Base-by-base conservation (phyloP, 768 basidiomycete genomes). In the Krasilnikovozyma curviuscula region DNA sequence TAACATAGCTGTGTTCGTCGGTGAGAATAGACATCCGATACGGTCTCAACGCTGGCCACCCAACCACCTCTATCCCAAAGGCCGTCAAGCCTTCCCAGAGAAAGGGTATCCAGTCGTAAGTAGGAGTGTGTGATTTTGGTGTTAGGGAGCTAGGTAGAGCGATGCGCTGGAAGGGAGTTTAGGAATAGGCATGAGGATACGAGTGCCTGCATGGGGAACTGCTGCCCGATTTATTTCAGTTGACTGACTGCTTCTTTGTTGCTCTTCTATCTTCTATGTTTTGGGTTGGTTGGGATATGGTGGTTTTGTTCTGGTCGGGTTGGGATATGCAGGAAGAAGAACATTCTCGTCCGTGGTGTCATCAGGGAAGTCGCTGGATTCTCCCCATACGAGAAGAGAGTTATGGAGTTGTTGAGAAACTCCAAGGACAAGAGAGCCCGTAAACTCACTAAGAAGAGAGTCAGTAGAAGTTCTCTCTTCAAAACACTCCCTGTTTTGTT, bases 341-440 rank as follows among this genome's bases (percentile, higher is more conserved):
- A 81, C 64, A 80, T 81, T 61, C 86, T 98, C 61, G 88, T 95
- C 64, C 81, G 83, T 65, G 81, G 78, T 56, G 74, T 97, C 54
- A 73, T 97, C 62, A 77, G 91, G 58, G 93, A 98, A 74, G 93
- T 98, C 65, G 85, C 78, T 60, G 91, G 91, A 53, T 95, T 93
- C 71, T 82, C 86, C 30, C 80, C 91, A 30, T 97, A 98, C 67
- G 93, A 98, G 75, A 75, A 88, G 63, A 78, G 93, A 59, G 88
- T 97, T 48, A 77, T 98, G 81, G 93, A 98, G 69, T 66, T 98
- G 75, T 68, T 93, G 72, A 78, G 89, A 69, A 95, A 93, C 76
- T 88, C 84, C 55, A 93, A 91, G 86, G 91, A 98, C 68, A 98
- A 98, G 78, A 95, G 91, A 71, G 91, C 91, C 52, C 76, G 86